Percentiles rank a stretch among this genome's conserved stretches.
phyloP scores from a whole-genome alignment of 1,284 basidiomycete genomes.

The Melampsora americana region DNA sequence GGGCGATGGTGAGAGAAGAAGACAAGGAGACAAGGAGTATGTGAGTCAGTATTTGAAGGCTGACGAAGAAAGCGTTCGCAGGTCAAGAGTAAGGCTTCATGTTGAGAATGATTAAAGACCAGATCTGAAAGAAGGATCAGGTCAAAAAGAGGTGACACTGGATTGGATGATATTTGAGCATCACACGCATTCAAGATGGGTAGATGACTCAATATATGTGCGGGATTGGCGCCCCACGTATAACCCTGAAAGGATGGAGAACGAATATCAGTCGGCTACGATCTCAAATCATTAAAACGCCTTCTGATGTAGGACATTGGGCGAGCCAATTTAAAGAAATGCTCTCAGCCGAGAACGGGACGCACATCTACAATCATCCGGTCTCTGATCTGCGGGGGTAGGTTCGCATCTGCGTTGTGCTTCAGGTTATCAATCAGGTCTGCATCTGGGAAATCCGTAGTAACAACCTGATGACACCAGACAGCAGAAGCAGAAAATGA shows the following conservation, averaged over 20 bases:
- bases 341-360: not conserved
- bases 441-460: conserved; percentile 39
- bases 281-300: too few species aligned
- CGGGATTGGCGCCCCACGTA: conserved; percentile 34
- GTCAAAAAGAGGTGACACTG: conserved; percentile 4
- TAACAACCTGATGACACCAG: conserved; percentile 10
- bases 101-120: conserved; percentile 42
- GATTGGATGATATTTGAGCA: not conserved
- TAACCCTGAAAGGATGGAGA: too few species aligned
- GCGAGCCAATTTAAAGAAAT: too few species aligned
- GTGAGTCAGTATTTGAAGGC: not conserved
- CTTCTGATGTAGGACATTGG: too few species aligned
- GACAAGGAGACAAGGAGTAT: conserved; percentile 22
- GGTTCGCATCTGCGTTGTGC: conserved; percentile 20
- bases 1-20: conserved; percentile 39
- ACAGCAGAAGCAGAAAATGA: not conserved
- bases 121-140: conserved; percentile 33
- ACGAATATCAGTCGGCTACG: too few species aligned
- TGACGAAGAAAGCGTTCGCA: conserved; percentile 11
- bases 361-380: conserved; percentile 21
- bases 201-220: not conserved
- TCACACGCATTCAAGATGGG: not conserved
- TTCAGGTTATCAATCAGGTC: conserved; percentile 30
- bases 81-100: conserved; percentile 16
- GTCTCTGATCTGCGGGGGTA: conserved; percentile 5